Evolutionary conservation across 495 filamentous ascomycete species (phyloP).

Genomic region (Clohesyomyces aquaticus): DNA sequence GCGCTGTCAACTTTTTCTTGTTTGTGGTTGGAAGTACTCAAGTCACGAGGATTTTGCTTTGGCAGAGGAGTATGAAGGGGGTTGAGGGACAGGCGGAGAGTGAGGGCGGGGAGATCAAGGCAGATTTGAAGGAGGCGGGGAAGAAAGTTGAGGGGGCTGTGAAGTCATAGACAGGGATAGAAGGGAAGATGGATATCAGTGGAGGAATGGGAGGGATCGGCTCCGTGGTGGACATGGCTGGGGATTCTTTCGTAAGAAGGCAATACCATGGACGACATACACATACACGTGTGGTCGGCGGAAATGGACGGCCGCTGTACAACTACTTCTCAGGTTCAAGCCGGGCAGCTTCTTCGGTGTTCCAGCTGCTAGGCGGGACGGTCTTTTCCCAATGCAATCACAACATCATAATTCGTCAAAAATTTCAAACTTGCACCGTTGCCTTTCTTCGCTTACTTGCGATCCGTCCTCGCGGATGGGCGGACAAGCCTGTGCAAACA

Average conservation of each 20-base stretch:
- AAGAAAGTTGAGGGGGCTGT: conserved; percentile 45
- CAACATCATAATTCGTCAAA: too few relatives aligned
- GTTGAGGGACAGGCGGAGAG: conserved; percentile 58
- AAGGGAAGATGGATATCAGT: too few relatives aligned
- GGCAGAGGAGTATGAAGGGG: conserved; percentile 63
- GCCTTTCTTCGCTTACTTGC: too few relatives aligned
- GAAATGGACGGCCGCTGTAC: background rate
- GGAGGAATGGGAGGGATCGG: too few relatives aligned
- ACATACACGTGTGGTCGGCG: background rate
- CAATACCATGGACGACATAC: too few relatives aligned
- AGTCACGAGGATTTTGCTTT: conserved; percentile 73
- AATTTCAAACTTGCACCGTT: too few relatives aligned
- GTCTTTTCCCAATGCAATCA: background rate
- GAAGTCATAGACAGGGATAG: conserved; percentile 16
- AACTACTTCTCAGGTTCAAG: background rate
- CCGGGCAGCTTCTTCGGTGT: background rate
- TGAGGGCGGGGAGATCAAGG: conserved; percentile 54
- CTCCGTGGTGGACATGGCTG: too few relatives aligned
- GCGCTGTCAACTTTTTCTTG: conserved; percentile 99
- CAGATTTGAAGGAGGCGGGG: conserved; percentile 50
- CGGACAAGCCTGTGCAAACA: too few relatives aligned
- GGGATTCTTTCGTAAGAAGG: too few relatives aligned
- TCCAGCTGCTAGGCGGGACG: background rate
- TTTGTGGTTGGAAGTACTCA: conserved; percentile 83
- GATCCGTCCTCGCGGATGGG: too few relatives aligned